Evolutionary conservation across 1,139 yeast species (phyloP).

Genomic region (Geotrichum reessii): DNA sequence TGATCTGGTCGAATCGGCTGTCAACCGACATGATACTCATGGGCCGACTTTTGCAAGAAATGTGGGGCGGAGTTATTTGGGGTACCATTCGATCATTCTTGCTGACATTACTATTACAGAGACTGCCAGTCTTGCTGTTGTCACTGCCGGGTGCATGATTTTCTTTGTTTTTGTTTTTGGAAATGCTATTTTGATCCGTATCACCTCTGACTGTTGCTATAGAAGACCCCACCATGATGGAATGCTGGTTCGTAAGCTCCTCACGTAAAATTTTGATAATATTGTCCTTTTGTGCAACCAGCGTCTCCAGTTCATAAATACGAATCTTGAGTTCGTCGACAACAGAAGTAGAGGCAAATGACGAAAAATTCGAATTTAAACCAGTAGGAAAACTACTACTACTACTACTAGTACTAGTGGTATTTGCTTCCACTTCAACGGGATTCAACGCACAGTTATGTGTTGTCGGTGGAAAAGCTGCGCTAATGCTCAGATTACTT

Average conservation of each 20-base stretch:
- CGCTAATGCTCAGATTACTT: background rate
- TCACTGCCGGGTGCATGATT: background rate
- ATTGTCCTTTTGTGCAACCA: constrained; percentile 12
- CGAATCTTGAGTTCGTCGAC: background rate
- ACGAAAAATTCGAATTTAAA: background rate
- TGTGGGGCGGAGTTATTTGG: background rate
- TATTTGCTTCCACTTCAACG: background rate
- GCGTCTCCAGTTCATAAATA: constrained; percentile 12
- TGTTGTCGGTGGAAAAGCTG: background rate
- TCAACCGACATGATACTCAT: background rate
- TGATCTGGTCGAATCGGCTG: background rate
- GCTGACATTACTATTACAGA: background rate
- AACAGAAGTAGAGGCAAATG: background rate
- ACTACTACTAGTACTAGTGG: no score
- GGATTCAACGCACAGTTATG: background rate
- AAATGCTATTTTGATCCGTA: background rate
- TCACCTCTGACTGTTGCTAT: background rate
- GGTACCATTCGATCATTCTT: background rate
- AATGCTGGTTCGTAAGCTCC: background rate
- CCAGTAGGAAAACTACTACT: no score
- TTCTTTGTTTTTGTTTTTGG: background rate
- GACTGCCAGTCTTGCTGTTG: background rate
- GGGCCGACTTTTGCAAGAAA: background rate
- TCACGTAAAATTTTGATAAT: constrained; percentile 8
- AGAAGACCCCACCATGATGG: background rate